phyloP scores from a whole-genome alignment of 1,284 basidiomycete species.

The Puccinia triticina region DNA sequence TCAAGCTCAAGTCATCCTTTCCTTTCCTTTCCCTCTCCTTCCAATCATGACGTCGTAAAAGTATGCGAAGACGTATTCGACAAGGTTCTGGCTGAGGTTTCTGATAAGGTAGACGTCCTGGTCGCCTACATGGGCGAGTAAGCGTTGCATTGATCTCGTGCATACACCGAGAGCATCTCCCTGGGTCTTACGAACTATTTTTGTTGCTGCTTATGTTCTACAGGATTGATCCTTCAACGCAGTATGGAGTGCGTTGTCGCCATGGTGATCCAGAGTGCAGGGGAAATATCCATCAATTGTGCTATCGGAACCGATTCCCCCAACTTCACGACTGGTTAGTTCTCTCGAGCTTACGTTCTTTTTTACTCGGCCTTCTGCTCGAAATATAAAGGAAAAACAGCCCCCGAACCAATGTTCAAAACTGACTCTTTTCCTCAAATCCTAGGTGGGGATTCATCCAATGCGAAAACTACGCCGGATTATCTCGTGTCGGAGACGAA shows the following conservation, averaged over 20 bases:
- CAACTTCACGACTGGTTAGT: constrained; percentile 52
- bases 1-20: not conserved
- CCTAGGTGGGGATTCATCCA: not conserved
- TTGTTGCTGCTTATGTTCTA: not conserved
- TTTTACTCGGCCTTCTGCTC: not conserved
- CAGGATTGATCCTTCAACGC: constrained; percentile 23
- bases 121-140: constrained; percentile 51
- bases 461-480: constrained; percentile 53
- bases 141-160: not conserved
- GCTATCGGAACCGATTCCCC: constrained; percentile 53
- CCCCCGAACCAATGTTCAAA: constrained; percentile 24
- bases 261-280: constrained; percentile 56
- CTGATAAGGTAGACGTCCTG: constrained; percentile 43
- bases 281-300: constrained; percentile 57
- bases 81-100: constrained; percentile 53
- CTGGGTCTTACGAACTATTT: not conserved
- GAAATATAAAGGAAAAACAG: not conserved
- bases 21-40: not conserved
- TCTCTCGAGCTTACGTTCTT: constrained; percentile 49
- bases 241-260: constrained; percentile 54
- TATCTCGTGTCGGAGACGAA: constrained; percentile 53
- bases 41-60: not conserved
- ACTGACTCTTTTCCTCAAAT: not conserved
- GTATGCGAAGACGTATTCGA: constrained; percentile 52
- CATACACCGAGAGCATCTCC: not conserved